Base-by-base conservation (phyloP, 2,329 filamentous ascomycete species). In the Penicillium sp. region DNA sequence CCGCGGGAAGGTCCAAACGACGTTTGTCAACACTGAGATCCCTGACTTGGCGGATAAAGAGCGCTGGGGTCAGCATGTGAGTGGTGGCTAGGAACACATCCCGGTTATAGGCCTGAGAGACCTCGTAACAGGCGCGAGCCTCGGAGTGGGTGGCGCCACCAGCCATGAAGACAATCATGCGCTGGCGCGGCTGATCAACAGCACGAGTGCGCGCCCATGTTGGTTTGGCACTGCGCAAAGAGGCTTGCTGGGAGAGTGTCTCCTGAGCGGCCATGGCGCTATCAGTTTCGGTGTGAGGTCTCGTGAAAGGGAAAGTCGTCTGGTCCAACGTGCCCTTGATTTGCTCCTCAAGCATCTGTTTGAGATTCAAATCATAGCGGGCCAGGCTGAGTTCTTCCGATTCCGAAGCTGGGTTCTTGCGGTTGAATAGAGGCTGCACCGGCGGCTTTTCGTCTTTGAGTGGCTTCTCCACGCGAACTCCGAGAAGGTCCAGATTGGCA, bases 101-200 rank as follows among this genome's bases (percentile, higher is more conserved):
- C 66, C 90, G 88, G 56, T 87, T 88, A 51, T 88, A 88, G 54
- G 88, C 82, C 56, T 88, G 85, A 2, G 91, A 90, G 28, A 94
- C 82, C 71, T 97, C 92, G 75, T 98, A 98, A 79, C 95, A 99
- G 13, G 89, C 86, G 30, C 95, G 88, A 35, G 91, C 86, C 79
- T 99, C 95, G 5, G 92, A 93, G 76, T 94, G 97, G 0, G 95
- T 98, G 22, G 95, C 95, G 49, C 95, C 95, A 53, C 95, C 95
- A 1, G 94, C 95, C 85, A 98, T 90, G 75, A 97, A 98, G 17
- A 98, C 89, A 62, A 99, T 91, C 58, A 98, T 85, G 56, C 95
- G 88, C 76, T 99, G 95, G 57, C 90, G 88, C 67, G 93, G 96
- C 75, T 98, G 94, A 63, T 84, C 87, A 62, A 82, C 88, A 30